phyloP scores from a whole-genome alignment of 2,329 filamentous ascomycete species.

The Ciborinia camelliae region DNA sequence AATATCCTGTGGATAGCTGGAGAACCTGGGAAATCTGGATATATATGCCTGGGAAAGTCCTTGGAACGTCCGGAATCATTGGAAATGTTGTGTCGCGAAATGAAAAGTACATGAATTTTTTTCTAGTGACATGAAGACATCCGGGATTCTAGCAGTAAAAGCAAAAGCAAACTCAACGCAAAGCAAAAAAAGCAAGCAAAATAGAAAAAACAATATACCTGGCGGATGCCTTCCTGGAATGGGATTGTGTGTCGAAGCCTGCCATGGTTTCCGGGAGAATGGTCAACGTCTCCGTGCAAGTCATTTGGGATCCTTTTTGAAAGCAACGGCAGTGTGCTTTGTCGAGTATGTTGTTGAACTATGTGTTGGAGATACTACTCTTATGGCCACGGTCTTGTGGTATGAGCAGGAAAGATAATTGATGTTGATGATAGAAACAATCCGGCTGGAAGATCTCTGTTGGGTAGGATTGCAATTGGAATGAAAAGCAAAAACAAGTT shows the following conservation, averaged over 20 bases:
- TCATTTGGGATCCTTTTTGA: slow-evolving; percentile 32
- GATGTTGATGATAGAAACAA: slow-evolving; percentile 14
- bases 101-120: slow-evolving; percentile 32
- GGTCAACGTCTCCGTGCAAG: slow-evolving; percentile 36
- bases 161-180: slow-evolving; percentile 22
- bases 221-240: slow-evolving; percentile 34
- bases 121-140: slow-evolving; percentile 33
- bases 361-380: slow-evolving; percentile 20
- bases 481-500: slow-evolving; percentile 4
- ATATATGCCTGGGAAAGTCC: slow-evolving; percentile 13
- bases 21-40: slow-evolving; percentile 6
- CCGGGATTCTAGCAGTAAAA: slow-evolving; percentile 16
- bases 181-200: slow-evolving; percentile 23
- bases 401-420: slow-evolving; percentile 21
- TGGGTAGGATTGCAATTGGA: slow-evolving; percentile 22
- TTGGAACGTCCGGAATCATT: slow-evolving; percentile 17
- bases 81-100: slow-evolving; percentile 22
- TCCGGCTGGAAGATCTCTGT: slow-evolving; percentile 20
- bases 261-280: slow-evolving; percentile 36
- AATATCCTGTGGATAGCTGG: slow-evolving; percentile 6
- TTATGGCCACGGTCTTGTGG: slow-evolving; percentile 27
- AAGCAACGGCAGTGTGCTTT: slow-evolving; percentile 22
- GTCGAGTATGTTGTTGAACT: slow-evolving; percentile 2
- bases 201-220: slow-evolving; percentile 37
- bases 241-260: slow-evolving; percentile 33